Evolutionary conservation across 805 yeast genomes (phyloP).

Genomic region (Yamadazyma insecticola): DNA sequence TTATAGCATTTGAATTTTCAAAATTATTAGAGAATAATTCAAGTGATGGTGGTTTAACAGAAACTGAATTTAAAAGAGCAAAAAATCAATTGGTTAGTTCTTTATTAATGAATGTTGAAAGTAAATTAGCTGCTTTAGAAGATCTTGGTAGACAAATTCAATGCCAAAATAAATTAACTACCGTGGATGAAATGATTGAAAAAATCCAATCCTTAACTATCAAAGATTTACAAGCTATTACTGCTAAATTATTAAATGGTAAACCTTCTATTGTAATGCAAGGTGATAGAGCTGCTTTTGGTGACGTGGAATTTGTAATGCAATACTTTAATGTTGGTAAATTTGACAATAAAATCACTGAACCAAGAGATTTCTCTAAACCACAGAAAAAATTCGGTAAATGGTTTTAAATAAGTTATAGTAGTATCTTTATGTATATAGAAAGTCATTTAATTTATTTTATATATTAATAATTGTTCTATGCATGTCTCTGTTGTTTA

Average conservation of each 20-base stretch:
- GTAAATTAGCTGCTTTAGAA: slow-evolving; percentile 89
- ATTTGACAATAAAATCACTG: too few species aligned
- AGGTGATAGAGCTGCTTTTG: slow-evolving; percentile 81
- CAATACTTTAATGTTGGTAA: slow-evolving; percentile 71
- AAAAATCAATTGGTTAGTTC: slow-evolving; percentile 89
- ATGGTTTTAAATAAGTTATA: neutral
- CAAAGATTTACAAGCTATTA: slow-evolving; percentile 67
- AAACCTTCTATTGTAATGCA: slow-evolving; percentile 85
- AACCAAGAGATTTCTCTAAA: too few species aligned
- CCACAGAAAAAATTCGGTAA: slow-evolving; percentile 1
- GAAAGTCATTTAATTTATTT: too few species aligned
- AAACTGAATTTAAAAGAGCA: slow-evolving; percentile 78
- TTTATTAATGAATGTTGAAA: slow-evolving; percentile 86
- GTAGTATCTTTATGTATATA: slow-evolving; percentile 3
- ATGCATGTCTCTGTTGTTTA: slow-evolving; percentile 5
- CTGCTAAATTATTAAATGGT: slow-evolving; percentile 71
- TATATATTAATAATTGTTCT: too few species aligned
- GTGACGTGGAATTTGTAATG: slow-evolving; percentile 69
- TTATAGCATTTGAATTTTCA: slow-evolving; percentile 49
- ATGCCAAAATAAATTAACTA: slow-evolving; percentile 69
- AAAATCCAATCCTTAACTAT: slow-evolving; percentile 67
- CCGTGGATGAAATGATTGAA: slow-evolving; percentile 75
- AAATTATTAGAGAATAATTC: slow-evolving; percentile 32
- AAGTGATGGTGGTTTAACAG: slow-evolving; percentile 51
- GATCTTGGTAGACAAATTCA: slow-evolving; percentile 95